Evolutionary conservation across 1,139 yeast species (phyloP), one percentile per base, ranked within the genome.

Genomic region (Arxiozyma telluris): DNA sequence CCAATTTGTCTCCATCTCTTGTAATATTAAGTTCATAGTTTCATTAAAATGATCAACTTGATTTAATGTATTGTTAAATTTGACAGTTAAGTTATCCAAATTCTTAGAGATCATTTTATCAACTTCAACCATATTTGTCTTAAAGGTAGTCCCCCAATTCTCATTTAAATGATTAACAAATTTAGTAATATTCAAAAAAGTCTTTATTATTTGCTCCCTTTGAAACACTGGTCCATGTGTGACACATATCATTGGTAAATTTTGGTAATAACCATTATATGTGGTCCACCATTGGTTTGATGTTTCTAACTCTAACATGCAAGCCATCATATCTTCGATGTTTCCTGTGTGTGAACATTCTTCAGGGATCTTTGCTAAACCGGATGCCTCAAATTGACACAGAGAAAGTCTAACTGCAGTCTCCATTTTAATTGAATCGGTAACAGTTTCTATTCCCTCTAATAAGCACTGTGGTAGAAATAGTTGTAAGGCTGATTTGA

Each of bases 241-340:
- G 57, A 70, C 71, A 58, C 85, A 81, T 0, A 80, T 68, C 3
- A 73, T 70, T 3, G 76, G 73, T 1, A 81, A 65, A 25, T 76
- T 75, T 51, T 81, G 71, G 59, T 78, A 81, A 58, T 81, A 76
- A 0, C 85, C 85, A 58, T 81, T 80, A 59, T 76, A 81, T 0
- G 81, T 77, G 0, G 84, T 80, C 86, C 86, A 81, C 70, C 77
- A 77, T 61, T 80, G 83, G 0, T 82, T 74, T 1, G 74, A 69
- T 30, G 60, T 62, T 57, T 79, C 79, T 50, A 80, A 59, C 0
- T 71, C 65, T 1, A 58, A 50, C 44, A 80, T 69, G 59, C 86
- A 81, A 4, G 57, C 60, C 50, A 59, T 58, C 49, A 58, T 54
- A n/a, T 57, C 50, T 7, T 55, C 62, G 0, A 66, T 44, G 12